Evolutionary conservation across 345 rosid genomes (phyloP).

Genomic region (Melaleuca alternifolia): DNA sequence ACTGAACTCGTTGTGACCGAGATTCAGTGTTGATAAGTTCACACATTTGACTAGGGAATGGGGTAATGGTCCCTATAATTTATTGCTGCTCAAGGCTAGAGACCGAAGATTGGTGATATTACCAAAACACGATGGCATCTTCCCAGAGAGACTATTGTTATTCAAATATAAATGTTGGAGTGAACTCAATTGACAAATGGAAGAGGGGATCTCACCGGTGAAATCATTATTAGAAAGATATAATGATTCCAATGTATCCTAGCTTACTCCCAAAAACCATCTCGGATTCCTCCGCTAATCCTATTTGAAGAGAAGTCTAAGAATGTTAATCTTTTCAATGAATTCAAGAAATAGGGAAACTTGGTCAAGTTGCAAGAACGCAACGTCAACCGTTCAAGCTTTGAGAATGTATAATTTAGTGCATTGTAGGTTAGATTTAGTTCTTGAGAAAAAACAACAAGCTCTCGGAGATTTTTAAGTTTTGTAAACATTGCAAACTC

Average conservation of each 20-base stretch:
- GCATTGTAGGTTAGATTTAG: too few relatives aligned
- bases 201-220: not conserved
- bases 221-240: not conserved
- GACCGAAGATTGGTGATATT: not conserved
- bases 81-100: not conserved
- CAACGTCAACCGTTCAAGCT: accelerated
- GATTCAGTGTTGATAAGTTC: not conserved
- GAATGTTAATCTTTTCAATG: not conserved
- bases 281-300: not conserved
- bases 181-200: not conserved
- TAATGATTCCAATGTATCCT: not conserved
- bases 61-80: not conserved
- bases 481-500: not conserved
- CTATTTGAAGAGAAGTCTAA: too few relatives aligned
- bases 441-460: too few relatives aligned
- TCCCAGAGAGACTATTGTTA: not conserved
- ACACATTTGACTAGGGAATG: not conserved
- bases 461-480: not conserved
- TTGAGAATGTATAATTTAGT: not conserved
- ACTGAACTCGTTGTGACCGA: not conserved
- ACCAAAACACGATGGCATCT: not conserved
- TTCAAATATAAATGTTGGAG: not conserved
- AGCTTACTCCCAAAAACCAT: not conserved
- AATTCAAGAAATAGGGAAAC: not conserved
- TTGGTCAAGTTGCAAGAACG: accelerated